Conservation (phyloP, 805 yeast species). For the Barnettozyma sp. region DNA sequence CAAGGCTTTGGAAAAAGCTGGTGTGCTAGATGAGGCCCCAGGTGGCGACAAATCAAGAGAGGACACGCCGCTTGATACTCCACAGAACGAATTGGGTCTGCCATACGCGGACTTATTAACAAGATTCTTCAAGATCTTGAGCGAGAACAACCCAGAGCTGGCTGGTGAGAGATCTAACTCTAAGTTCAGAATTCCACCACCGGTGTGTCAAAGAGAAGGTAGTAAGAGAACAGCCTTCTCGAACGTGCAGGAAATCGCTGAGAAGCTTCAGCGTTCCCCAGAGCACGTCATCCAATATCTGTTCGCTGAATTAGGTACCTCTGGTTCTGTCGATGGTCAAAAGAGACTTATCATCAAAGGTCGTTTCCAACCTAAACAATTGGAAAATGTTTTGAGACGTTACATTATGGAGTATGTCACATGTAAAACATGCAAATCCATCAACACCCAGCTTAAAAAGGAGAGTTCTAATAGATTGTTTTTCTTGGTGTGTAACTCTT, state of each 20-base stretch:
- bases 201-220: constrained; percentile 95
- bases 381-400: constrained; percentile 93
- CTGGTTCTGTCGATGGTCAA: constrained; percentile 98
- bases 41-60: constrained; percentile 19
- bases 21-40: constrained; percentile 43
- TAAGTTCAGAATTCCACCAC: constrained; percentile 96
- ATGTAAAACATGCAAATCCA: constrained; percentile 97
- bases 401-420: constrained; percentile 96
- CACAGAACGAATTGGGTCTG: constrained; percentile 46
- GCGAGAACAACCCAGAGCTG: constrained; percentile 93
- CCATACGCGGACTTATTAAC: constrained; percentile 72
- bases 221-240: constrained; percentile 93
- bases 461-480: constrained; percentile 95
- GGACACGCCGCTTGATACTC: constrained; percentile 23
- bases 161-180: constrained; percentile 94
- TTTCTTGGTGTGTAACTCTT: constrained; percentile 94
- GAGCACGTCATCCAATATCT: constrained; percentile 95
- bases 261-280: constrained; percentile 90
- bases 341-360: constrained; percentile 96
- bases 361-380: constrained; percentile 94
- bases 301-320: constrained; percentile 98
- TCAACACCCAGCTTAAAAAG: constrained; percentile 92
- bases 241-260: constrained; percentile 90
- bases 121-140: constrained; percentile 80
- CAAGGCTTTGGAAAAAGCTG: constrained; percentile 83